Conservation (phyloP, 1,139 yeast species). For the Kazachstania sp. region DNA sequence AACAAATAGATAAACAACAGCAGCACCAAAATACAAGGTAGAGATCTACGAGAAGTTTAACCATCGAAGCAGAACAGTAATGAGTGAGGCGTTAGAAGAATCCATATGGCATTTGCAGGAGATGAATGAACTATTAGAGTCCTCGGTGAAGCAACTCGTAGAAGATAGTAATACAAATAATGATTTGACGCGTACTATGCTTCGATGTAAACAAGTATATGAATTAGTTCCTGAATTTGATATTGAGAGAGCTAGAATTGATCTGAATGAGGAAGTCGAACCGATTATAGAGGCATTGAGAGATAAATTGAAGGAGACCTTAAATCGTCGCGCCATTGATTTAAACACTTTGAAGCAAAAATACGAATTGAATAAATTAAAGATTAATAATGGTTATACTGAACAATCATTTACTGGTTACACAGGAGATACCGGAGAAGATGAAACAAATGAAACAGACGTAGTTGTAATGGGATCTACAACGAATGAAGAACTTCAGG, state of each 20-base stretch:
- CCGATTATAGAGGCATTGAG: slow-evolving; percentile 34
- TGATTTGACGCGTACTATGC: slow-evolving; percentile 19
- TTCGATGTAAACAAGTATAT: slow-evolving; percentile 29
- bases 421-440: slow-evolving; percentile 10
- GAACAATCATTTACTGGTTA: slow-evolving; percentile 2
- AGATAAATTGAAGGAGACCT: slow-evolving; percentile 33
- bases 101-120: slow-evolving; percentile 19
- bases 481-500: slow-evolving; percentile 33
- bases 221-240: slow-evolving; percentile 35
- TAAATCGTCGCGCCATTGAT: slow-evolving; percentile 32
- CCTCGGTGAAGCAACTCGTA: slow-evolving; percentile 15
- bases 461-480: slow-evolving; percentile 28
- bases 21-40: too few species aligned
- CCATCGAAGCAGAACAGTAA: not conserved
- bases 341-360: slow-evolving; percentile 29
- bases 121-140: slow-evolving; percentile 15
- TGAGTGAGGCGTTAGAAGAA: slow-evolving; percentile 20
- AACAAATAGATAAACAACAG: not conserved
- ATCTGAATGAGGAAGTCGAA: slow-evolving; percentile 31
- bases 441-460: slow-evolving; percentile 16
- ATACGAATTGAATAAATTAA: slow-evolving; percentile 31
- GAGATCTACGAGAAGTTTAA: too few species aligned
- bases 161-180: slow-evolving; percentile 15
- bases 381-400: slow-evolving; percentile 20
- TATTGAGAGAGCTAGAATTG: slow-evolving; percentile 31